Conservation (phyloP, 441 rosid species). For the Isatis lusitanica region DNA sequence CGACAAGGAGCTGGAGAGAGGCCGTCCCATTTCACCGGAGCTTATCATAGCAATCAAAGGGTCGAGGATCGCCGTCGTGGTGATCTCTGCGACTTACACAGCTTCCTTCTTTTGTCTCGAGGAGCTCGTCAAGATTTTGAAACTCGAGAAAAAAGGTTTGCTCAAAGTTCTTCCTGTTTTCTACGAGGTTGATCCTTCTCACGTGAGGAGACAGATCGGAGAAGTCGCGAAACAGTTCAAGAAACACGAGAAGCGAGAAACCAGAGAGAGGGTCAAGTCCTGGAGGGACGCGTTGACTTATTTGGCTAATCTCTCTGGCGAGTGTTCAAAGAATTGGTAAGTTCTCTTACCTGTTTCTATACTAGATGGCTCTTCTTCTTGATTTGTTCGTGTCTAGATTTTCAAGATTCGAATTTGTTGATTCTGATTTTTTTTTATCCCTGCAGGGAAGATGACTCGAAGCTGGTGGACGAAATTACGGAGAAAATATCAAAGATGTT, state of each 20-base stretch:
- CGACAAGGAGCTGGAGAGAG: conserved; percentile 41
- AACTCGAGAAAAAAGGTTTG: conserved; percentile 25
- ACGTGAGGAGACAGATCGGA: conserved; percentile 42
- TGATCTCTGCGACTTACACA: conserved; percentile 45
- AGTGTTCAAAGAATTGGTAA: conserved; percentile 33
- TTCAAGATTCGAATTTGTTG: background rate
- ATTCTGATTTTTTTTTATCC: background rate
- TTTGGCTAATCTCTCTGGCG: conserved; percentile 49
- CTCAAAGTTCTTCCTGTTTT: conserved; percentile 43
- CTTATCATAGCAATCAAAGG: conserved; percentile 44
- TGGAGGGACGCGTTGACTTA: conserved; percentile 51
- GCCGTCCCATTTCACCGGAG: conserved; percentile 43
- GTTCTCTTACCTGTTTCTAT: background rate
- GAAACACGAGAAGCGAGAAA: conserved; percentile 36
- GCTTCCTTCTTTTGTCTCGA: conserved; percentile 46
- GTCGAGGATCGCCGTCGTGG: conserved; percentile 40
- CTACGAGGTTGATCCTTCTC: conserved; percentile 41
- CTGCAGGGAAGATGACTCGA: conserved; percentile 31
- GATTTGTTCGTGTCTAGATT: background rate
- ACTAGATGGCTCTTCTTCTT: background rate
- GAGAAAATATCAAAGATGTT: conserved; percentile 10
- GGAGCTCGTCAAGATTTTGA: conserved; percentile 43
- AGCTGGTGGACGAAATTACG: conserved; percentile 23
- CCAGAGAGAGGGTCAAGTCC: conserved; percentile 2
- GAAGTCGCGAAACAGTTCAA: conserved; percentile 34